phyloP scores from a whole-genome alignment of 352 stramenopile genomes.

The Sclerospora graminicola region DNA sequence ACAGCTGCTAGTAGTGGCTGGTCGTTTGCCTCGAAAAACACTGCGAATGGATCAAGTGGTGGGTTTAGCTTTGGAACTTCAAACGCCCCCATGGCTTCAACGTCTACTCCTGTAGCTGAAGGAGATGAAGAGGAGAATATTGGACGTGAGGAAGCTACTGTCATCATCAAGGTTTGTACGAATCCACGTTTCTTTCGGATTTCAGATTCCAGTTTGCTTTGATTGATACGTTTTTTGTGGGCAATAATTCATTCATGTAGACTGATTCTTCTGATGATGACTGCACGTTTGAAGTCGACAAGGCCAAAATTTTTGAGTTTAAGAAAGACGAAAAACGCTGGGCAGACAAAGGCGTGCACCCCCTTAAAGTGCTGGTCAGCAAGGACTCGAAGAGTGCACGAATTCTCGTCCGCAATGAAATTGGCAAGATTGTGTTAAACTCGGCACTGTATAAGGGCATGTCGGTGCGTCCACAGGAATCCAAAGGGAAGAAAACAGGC shows the following conservation, averaged over 20 bases:
- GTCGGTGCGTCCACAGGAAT: slow-evolving; percentile 42
- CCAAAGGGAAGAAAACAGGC: slow-evolving; percentile 72
- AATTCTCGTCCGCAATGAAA: slow-evolving; percentile 75
- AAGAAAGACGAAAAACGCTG: slow-evolving; percentile 84
- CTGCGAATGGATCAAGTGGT: slow-evolving; percentile 7
- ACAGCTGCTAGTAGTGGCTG: slow-evolving; percentile 20
- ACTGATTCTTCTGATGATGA: slow-evolving; percentile 61
- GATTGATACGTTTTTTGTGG: not conserved
- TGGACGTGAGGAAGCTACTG: slow-evolving; percentile 72
- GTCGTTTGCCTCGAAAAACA: slow-evolving; percentile 26
- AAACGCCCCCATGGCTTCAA: slow-evolving; percentile 4
- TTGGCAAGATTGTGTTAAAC: slow-evolving; percentile 84
- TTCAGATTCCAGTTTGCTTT: not conserved
- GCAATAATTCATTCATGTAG: slow-evolving; percentile 16
- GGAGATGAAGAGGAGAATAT: slow-evolving; percentile 70
- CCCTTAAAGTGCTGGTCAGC: slow-evolving; percentile 69
- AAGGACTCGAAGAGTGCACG: slow-evolving; percentile 58
- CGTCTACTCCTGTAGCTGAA: slow-evolving; percentile 8
- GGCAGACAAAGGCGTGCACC: slow-evolving; percentile 78
- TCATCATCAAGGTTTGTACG: slow-evolving; percentile 72
- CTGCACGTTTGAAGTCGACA: slow-evolving; percentile 61
- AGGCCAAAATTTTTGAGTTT: slow-evolving; percentile 77
- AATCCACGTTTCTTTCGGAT: not conserved
- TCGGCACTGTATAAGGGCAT: slow-evolving; percentile 74
- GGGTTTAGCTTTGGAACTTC: slow-evolving; percentile 25